Conservation (phyloP, 139 green algal species). For the Asterochloris erici region DNA sequence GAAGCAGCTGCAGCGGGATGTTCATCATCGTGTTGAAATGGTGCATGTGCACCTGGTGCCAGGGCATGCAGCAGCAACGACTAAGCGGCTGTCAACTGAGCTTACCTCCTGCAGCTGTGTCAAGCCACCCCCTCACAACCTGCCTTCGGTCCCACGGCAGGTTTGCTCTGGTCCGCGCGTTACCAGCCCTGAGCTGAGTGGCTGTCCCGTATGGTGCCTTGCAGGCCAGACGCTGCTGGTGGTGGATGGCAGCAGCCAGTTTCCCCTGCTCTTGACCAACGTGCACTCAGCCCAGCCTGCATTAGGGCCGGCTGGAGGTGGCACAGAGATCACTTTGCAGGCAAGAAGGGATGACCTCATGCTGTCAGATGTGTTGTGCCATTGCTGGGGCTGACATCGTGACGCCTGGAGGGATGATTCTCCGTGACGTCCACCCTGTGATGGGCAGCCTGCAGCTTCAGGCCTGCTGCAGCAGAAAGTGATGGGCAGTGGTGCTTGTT, state of each 20-base stretch:
- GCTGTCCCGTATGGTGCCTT: too few species aligned
- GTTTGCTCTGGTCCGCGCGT: too few species aligned
- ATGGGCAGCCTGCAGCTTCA: not conserved
- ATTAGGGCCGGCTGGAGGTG: not conserved
- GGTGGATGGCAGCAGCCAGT: not conserved
- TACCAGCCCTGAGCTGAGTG: too few species aligned
- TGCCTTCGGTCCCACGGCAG: too few species aligned
- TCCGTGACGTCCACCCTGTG: not conserved
- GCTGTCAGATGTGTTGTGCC: not conserved
- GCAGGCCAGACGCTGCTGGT: too few species aligned
- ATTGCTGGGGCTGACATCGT: not conserved
- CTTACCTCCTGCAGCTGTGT: too few species aligned
- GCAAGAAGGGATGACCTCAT: not conserved
- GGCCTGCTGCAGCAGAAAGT: not conserved
- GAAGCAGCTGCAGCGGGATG: too few species aligned
- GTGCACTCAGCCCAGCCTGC: not conserved
- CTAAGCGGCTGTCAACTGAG: too few species aligned
- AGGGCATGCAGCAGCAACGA: too few species aligned
- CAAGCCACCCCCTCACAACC: too few species aligned
- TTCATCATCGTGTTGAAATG: too few species aligned
- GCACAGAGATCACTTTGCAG: slow-evolving; percentile 6
- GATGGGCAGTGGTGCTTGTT: not conserved
- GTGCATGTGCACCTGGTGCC: too few species aligned
- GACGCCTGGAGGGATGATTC: not conserved
- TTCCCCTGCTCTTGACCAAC: not conserved